A percentile compares a stretch with the other conserved stretches of the same genome.
These are phyloP conservation scores for Trichoderma arundinaceum DNA, from an alignment of 2,329 filamentous ascomycete species.

Conservation along the genomic window DNA sequence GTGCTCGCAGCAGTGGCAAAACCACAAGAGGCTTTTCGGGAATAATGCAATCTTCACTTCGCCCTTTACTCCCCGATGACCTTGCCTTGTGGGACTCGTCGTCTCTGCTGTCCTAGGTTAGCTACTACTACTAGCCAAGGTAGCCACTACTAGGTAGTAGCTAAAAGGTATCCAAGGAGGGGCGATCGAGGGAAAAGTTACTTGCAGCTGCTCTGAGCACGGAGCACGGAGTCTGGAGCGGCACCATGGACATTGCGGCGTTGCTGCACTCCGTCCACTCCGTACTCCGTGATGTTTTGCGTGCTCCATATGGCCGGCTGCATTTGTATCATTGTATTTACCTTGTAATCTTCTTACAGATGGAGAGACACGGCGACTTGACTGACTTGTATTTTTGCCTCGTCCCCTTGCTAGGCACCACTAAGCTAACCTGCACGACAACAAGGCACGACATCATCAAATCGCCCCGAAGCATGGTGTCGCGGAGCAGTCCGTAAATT, in stretches of 20 bases:
- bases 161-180: too few species aligned
- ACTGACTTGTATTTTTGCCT: constrained; percentile 1
- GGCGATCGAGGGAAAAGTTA: too few species aligned
- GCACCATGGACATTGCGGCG: too few species aligned
- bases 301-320: too few species aligned
- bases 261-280: too few species aligned
- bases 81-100: not conserved
- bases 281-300: too few species aligned
- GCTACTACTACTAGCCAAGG: too few species aligned
- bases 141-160: too few species aligned
- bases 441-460: not conserved
- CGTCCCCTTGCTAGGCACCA: not conserved
- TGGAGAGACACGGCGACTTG: not conserved
- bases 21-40: not conserved
- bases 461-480: not conserved
- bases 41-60: not conserved
- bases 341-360: not conserved
- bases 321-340: too few species aligned
- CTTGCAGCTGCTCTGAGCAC: too few species aligned
- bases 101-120: too few species aligned
- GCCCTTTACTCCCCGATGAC: constrained; percentile 8
- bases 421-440: constrained; percentile 5
- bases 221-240: too few species aligned
- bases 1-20: constrained; percentile 12
- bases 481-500: not conserved